Evolutionary conservation across 2,329 filamentous ascomycete species (phyloP), one percentile per base, ranked within the genome.

Genomic region (Fusarium hostae): DNA sequence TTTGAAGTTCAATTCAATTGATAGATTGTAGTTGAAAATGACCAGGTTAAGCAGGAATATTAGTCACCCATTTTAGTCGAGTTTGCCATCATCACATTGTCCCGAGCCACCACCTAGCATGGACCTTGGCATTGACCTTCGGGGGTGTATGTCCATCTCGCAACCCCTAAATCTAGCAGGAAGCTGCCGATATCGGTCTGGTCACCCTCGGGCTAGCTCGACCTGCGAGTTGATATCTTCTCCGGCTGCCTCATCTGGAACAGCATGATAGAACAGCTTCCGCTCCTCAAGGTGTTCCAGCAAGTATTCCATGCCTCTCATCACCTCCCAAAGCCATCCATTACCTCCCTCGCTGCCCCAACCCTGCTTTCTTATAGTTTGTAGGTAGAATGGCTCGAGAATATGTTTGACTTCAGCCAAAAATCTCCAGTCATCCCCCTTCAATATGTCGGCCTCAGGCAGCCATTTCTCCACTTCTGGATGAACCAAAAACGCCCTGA

Each of bases 21-120:
- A 13, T 32, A 12, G 12, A 32, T 32, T 32, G 5, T 13, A 32
- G 12, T 32, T 12, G 13, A 32, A 32, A 13, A 6, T 32, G 12
- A 32, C 12, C 12, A 12, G 32, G 32, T 12, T 32, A 30, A 11
- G 28, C 28, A 30, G 85, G 28, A n/a, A n/a, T 30, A 30, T 30
- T 30, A 30, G 28, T 30, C 28, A 30, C 11, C 28, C 28, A 30
- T 30, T 30, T 88, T n/a, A n/a, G n/a, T n/a, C n/a, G n/a, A n/a
- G n/a, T n/a, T n/a, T n/a, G n/a, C 22, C 22, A 26, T 44, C 15
- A 26, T 26, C 24, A 26, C 43, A 44, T 28, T 44, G 13, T 44
- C 43, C 24, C 43, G 24, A 26, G 8, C 13, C 9, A 44, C 43
- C 24, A 44, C 24, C 15, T 44, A 16, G 22, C 22, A 44, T 18